These are phyloP conservation scores for Calonectria henricotiae DNA, from an alignment of 2,329 filamentous ascomycete genomes.

Conservation along the genomic window DNA sequence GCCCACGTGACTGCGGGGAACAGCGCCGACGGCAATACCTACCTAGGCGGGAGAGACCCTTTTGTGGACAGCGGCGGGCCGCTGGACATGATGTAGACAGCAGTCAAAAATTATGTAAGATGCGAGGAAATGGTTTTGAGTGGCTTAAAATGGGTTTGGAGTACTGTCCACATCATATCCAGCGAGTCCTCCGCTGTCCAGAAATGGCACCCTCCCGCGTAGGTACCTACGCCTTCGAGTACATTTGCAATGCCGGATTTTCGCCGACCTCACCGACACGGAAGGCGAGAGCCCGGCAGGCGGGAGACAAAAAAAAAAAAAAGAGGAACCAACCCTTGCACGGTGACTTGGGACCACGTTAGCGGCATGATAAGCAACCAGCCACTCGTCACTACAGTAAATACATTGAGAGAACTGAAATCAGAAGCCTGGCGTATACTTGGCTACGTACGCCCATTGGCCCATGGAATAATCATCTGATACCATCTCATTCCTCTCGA, in stretches of 20 bases:
- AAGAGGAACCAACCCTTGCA: neutral
- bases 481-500: too few relatives aligned
- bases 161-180: too few relatives aligned
- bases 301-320: conserved; percentile 1
- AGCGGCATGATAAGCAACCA: neutral
- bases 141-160: too few relatives aligned
- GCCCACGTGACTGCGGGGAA: conserved; percentile 59
- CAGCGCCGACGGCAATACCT: neutral
- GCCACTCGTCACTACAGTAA: neutral
- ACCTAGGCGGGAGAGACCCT: neutral
- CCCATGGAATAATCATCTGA: too few relatives aligned
- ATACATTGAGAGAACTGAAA: neutral
- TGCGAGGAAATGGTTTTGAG: too few relatives aligned
- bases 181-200: too few relatives aligned
- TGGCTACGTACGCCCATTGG: too few relatives aligned
- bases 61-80: too few relatives aligned
- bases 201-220: too few relatives aligned
- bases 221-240: neutral
- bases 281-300: conserved; percentile 1
- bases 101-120: too few relatives aligned
- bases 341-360: neutral
- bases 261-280: conserved; percentile 27
- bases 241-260: conserved; percentile 29
- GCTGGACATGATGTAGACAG: too few relatives aligned
- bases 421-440: too few relatives aligned